phyloP scores from a whole-genome alignment of 2,329 filamentous ascomycete species.

The Nannizzia gypsea region DNA sequence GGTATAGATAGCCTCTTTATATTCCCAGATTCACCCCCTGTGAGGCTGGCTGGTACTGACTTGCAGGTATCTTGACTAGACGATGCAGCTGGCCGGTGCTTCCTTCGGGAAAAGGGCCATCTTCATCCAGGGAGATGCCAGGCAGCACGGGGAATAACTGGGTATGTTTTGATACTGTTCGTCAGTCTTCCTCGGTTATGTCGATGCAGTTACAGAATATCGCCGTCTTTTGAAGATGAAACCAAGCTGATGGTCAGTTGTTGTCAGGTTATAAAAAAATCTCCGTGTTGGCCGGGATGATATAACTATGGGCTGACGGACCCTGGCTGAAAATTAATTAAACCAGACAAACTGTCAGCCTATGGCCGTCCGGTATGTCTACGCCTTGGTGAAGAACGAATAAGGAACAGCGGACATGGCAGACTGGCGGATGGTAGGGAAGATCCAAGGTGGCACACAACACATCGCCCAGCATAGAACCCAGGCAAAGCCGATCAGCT shows the following conservation, averaged over 20 bases:
- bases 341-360: too few relatives aligned
- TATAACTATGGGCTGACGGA: too few relatives aligned
- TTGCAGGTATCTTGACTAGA: neutral
- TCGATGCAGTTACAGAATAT: neutral
- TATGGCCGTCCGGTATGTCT: too few relatives aligned
- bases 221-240: slow-evolving; percentile 1
- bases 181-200: neutral
- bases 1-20: neutral
- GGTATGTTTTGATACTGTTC: neutral
- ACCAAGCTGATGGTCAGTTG: neutral
- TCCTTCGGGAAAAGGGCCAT: slow-evolving; percentile 2
- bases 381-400: neutral
- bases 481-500: neutral
- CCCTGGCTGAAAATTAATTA: too few relatives aligned
- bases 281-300: neutral
- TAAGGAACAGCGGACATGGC: neutral
- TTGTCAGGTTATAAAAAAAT: neutral
- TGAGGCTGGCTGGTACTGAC: neutral
- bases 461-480: neutral
- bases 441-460: slow-evolving; percentile 1
- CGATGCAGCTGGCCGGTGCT: neutral
- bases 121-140: neutral
- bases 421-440: neutral
- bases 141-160: neutral
- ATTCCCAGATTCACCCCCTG: neutral